Conservation (phyloP, 495 filamentous ascomycete species). For the Aspergillus leporis region DNA sequence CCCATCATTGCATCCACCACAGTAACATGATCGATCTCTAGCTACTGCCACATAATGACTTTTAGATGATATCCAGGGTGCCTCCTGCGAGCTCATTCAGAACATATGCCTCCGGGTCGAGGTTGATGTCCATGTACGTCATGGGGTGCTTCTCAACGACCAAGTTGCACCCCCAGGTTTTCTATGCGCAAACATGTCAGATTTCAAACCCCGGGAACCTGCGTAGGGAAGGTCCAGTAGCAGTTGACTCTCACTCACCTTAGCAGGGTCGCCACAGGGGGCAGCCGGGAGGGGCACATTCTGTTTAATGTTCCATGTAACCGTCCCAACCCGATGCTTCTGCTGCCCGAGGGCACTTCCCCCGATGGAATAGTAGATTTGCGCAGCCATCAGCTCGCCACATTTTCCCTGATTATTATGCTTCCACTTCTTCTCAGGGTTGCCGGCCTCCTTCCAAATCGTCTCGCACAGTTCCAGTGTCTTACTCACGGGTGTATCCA, state of each 20-base stretch:
- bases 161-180: conserved; percentile 13
- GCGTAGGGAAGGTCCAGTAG: no score
- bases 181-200: background rate
- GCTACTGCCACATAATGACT: no score
- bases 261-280: background rate
- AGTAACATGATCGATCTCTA: no score
- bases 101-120: no score
- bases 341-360: background rate
- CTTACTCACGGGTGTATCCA: conserved; percentile 3
- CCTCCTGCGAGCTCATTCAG: no score
- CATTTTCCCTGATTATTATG: conserved; percentile 12
- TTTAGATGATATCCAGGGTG: no score
- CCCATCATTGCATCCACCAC: no score
- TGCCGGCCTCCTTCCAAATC: conserved; percentile 5
- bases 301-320: background rate
- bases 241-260: conserved; percentile 3
- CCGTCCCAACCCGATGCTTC: background rate
- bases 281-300: background rate
- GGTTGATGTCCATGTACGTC: no score
- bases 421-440: background rate
- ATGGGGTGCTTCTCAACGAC: conserved; percentile 4
- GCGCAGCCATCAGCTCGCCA: conserved; percentile 16
- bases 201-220: background rate
- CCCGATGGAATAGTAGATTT: conserved; percentile 13
- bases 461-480: conserved; percentile 12